These are phyloP conservation scores for Podosphaera fusca DNA, from an alignment of 2,329 filamentous ascomycete species.

Conservation along the genomic window DNA sequence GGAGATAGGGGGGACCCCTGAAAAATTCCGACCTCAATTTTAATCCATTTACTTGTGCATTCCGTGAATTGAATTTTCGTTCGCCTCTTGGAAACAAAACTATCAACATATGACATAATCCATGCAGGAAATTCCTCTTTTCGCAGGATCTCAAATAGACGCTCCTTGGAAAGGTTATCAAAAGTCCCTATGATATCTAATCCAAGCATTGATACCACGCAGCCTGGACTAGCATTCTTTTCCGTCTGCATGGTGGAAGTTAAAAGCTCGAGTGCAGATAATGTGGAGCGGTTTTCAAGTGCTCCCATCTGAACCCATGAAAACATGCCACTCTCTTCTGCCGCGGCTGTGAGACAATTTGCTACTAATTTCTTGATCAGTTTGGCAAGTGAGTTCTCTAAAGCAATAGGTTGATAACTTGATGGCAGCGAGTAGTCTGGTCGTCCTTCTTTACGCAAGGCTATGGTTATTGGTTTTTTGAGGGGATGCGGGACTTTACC, in stretches of 20 bases:
- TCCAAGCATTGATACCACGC: not conserved
- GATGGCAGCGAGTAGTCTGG: not conserved
- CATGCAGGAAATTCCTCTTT: not conserved
- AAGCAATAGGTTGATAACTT: not conserved
- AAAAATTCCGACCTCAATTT: no score
- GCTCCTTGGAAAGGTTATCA: not conserved
- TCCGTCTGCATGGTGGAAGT: not conserved
- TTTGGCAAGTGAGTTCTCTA: not conserved
- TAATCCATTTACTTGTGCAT: no score
- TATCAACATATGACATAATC: not conserved
- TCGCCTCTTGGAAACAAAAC: no score
- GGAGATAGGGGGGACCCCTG: no score
- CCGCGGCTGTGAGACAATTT: not conserved
- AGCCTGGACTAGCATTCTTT: not conserved
- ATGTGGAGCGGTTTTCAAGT: not conserved
- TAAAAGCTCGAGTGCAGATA: no score
- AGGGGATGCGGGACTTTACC: not conserved
- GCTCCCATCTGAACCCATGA: not conserved
- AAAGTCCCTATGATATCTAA: not conserved
- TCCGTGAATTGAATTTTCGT: no score
- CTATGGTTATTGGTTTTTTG: not conserved
- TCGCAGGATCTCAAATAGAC: not conserved
- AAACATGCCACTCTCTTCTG: not conserved
- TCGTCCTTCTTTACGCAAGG: not conserved
- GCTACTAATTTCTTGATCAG: not conserved